Evolutionary conservation across 2,329 filamentous ascomycete genomes (phyloP), one percentile per base, ranked within the genome.

Genomic region (Penicillium brasilianum): DNA sequence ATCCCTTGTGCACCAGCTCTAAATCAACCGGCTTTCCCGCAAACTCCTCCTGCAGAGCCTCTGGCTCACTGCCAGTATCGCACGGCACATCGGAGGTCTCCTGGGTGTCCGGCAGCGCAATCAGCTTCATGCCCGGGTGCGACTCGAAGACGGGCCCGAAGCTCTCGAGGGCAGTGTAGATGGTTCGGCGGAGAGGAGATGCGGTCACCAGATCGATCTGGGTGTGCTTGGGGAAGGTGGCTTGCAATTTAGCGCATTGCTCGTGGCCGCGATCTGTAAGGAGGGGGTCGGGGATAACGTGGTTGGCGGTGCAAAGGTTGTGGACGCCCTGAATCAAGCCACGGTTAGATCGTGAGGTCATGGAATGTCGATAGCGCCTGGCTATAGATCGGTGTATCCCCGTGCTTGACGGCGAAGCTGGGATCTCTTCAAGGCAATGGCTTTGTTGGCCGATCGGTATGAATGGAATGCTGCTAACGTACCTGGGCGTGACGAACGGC

Each of bases 131-230:
- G 3, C 80, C 78, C 14, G 74, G 75, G 57, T 78, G 77, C 10
- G 72, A 69, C 22, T 81, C 70, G 55, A 86, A 82, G 0, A 80
- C 82, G 0, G 85, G 81, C 18, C 83, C 84, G 75, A 96, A 96
- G 49, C 86, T 84, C 57, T 87, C 79, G 32, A 92, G 82, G 36
- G 90, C 88, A 2, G 93, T 97, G 77, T 91, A 87, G 49, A 97
- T 82, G 1, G 93, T 96, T 63, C 93, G 87, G 54, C 89, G 88
- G 67, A 96, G 84, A 6, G 93, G 92, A 0, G 91, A 95, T 41
- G 92, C 88, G 22, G 93, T 84, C 13, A 96, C 83, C 67, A 90
- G 83, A 4, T 89, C 88, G 71, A 95, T 80, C 41, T 83, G 77
- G 63, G 81, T 79, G 73, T 90, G 88, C 76, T 85, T 77, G 10